Percentiles rank a stretch among this genome's conserved stretches.
phyloP scores from a whole-genome alignment of 2,329 filamentous ascomycete species.

The Nemania serpens region DNA sequence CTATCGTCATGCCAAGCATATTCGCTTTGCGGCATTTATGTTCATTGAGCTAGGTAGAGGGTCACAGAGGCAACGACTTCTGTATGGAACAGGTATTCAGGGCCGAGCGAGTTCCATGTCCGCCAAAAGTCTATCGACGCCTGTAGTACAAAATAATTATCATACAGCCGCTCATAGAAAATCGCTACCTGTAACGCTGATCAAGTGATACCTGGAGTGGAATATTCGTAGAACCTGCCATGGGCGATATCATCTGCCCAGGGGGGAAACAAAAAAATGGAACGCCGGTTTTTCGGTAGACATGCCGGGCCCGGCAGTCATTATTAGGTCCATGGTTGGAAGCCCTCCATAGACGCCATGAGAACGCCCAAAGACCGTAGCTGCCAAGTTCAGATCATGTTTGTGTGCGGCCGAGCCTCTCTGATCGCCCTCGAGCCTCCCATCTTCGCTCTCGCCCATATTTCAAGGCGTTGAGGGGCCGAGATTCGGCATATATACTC shows the following conservation, averaged over 20 bases:
- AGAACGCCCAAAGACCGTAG: background rate
- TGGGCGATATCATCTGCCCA: background rate
- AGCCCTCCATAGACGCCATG: background rate
- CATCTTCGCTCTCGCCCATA: slow-evolving; percentile 6
- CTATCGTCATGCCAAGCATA: background rate
- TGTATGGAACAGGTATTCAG: background rate
- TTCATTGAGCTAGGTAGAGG: background rate
- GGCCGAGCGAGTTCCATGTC: background rate
- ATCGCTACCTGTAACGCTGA: slow-evolving; percentile 12
- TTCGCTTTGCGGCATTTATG: background rate
- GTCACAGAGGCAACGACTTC: background rate
- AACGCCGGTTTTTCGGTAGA: background rate
- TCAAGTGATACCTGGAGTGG: slow-evolving; percentile 13
- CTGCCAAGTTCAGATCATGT: background rate
- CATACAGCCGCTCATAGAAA: slow-evolving; percentile 6
- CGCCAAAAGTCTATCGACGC: slow-evolving; percentile 14
- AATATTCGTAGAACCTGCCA: slow-evolving; percentile 4
- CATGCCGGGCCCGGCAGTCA: background rate
- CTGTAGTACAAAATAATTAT: slow-evolving; percentile 18
- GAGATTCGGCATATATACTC: background rate
- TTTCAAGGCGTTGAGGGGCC: slow-evolving; percentile 13
- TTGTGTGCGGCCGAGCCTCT: background rate
- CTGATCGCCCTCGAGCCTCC: background rate
- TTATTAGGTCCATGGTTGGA: background rate
- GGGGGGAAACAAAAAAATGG: background rate